Base-by-base conservation (phyloP, 2,329 filamentous ascomycete genomes). In the Microsporum ferrugineum region DNA sequence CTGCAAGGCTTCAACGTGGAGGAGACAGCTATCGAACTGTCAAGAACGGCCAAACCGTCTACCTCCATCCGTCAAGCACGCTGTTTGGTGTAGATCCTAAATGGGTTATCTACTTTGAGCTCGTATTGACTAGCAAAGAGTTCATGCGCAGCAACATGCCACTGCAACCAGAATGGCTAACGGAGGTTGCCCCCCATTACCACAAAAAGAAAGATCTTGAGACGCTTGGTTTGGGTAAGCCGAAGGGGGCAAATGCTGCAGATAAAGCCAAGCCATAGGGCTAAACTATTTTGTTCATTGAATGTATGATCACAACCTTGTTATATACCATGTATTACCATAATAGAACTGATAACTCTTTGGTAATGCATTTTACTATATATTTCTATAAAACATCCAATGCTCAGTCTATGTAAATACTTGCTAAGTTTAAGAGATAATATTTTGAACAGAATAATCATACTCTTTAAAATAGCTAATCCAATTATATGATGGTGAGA, bases 111-210 rank as follows among this genome's bases (percentile, higher is more conserved):
- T 99, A 94, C 73, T 89, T 88, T 70, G 87, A 85, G 59, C 79
- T 99, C 23, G 89, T 97, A 5, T 81, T 97, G 68, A 99, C 94
- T 29, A 95, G 88, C 29, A 95, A 95, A 78, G 92, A 96, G 78
- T 99, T 92, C 73, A 95, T 96, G 86, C 81, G 92, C 29, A 89
- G 84, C 68, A 88, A 88, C 62, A 86, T 96, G 80, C 91, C 91
- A 0, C 83, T 97, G 59, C 86, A 95, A 70, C 80, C 88, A 0
- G 84, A 85, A 70, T 96, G 91, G 91, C 72, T 99, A 67, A 83
- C 85, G 5, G 92, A 97, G 75, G 84, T 94, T 63, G 94, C 94
- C 64, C 92, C 92, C 64, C 94, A 97, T 77, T 96, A 91, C 71
- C 89, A 96, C 73, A 96, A 95, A 77, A 88, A 88, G 77, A 88